Conservation (phyloP, 495 filamentous ascomycete genomes). For the Hypoxylon trugodes region DNA sequence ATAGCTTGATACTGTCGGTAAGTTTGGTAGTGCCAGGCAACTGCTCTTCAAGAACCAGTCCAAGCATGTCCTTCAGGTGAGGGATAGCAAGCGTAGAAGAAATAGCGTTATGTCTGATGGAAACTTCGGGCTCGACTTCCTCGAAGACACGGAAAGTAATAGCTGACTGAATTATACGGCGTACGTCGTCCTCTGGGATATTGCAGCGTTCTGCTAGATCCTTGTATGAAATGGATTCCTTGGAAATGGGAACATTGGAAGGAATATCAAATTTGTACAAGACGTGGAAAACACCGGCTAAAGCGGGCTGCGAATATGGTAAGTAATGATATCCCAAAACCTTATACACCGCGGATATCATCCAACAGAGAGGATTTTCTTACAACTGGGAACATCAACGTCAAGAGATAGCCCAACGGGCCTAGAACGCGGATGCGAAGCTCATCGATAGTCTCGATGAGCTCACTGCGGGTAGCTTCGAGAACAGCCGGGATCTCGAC, state of each 20-base stretch:
- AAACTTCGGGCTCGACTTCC: constrained; percentile 50
- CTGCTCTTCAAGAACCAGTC: constrained; percentile 52
- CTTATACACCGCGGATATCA: not conserved
- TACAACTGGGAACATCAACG: constrained; percentile 20
- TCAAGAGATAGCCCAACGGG: constrained; percentile 28
- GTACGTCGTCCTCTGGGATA: constrained; percentile 44
- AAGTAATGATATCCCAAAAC: not conserved
- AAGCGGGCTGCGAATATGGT: constrained; percentile 10
- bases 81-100: constrained; percentile 42
- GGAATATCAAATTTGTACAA: constrained; percentile 35
- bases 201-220: constrained; percentile 46
- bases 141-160: constrained; percentile 58
- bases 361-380: not conserved
- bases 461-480: constrained; percentile 22
- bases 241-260: constrained; percentile 28
- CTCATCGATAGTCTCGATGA: constrained; percentile 38
- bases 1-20: constrained; percentile 38
- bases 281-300: constrained; percentile 22
- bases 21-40: constrained; percentile 39
- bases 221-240: constrained; percentile 41
- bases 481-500: constrained; percentile 13
- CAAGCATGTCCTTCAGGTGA: constrained; percentile 46
- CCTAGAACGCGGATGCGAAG: constrained; percentile 30
- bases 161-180: constrained; percentile 56
- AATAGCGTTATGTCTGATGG: constrained; percentile 52